These are phyloP conservation scores for Trichoderma simmonsii DNA, from an alignment of 2,329 filamentous ascomycete species.

Conservation along the genomic window DNA sequence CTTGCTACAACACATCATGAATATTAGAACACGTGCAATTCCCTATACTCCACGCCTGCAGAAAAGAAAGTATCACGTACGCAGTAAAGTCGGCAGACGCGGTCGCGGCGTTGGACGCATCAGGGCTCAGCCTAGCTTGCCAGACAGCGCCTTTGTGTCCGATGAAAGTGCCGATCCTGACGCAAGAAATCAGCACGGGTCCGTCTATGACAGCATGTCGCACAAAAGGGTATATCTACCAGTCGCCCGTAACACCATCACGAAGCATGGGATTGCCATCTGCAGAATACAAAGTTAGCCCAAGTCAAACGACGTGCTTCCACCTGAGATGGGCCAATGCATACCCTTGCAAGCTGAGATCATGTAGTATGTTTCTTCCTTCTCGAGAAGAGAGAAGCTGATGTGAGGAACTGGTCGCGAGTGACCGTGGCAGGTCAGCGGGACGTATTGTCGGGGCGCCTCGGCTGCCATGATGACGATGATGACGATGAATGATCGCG, in stretches of 20 bases:
- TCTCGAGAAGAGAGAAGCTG: slow-evolving; percentile 79
- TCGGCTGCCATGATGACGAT: slow-evolving; percentile 35
- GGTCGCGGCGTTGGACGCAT: slow-evolving; percentile 84
- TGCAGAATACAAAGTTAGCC: slow-evolving; percentile 34
- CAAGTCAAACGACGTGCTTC: neutral
- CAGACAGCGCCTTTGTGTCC: slow-evolving; percentile 98
- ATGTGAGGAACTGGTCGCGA: slow-evolving; percentile 89
- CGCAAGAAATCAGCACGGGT: neutral
- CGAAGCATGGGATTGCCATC: slow-evolving; percentile 99
- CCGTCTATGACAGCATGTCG: neutral
- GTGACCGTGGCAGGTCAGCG: slow-evolving; percentile 90
- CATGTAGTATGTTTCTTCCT: slow-evolving; percentile 83
- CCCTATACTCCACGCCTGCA: neutral
- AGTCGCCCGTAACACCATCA: slow-evolving; percentile 92
- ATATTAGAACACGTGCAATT: neutral
- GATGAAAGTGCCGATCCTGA: slow-evolving; percentile 93
- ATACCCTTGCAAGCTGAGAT: slow-evolving; percentile 92
- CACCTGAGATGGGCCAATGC: neutral
- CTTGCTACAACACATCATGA: slow-evolving; percentile 60
- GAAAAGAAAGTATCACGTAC: slow-evolving; percentile 46
- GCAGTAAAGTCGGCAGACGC: slow-evolving; percentile 95
- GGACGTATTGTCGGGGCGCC: slow-evolving; percentile 63
- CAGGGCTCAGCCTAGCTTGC: slow-evolving; percentile 87
- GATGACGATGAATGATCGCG: neutral
- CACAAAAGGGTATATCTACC: slow-evolving; percentile 41